Evolutionary conservation across 305 asterid species (phyloP).

Genomic region (Fraxinus velutina): DNA sequence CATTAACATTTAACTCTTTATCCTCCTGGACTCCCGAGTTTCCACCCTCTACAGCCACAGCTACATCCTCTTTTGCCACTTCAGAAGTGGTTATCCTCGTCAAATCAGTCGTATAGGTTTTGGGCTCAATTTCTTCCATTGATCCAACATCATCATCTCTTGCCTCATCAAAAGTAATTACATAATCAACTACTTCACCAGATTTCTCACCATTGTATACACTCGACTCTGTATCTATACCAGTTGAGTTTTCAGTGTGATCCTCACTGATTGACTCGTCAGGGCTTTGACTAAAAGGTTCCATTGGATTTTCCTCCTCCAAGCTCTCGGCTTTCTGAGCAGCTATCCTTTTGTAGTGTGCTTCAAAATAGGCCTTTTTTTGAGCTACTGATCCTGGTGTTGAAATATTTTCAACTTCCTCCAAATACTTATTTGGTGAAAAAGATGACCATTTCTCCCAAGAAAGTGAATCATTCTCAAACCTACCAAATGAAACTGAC

Average conservation of each 20-base stretch:
- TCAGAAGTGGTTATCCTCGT: conserved; percentile 18
- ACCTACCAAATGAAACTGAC: conserved; percentile 90
- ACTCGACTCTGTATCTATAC: conserved; percentile 25
- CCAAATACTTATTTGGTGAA: conserved; percentile 84
- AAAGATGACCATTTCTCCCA: conserved; percentile 98
- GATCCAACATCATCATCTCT: conserved; percentile 24
- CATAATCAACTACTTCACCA: conserved; percentile 33
- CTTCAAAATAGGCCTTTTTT: conserved; percentile 92
- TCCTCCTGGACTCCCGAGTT: conserved; percentile 30
- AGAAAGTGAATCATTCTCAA: conserved; percentile 73
- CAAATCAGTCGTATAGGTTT: conserved; percentile 3
- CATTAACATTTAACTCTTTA: conserved; percentile 27
- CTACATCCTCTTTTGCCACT: conserved; percentile 33
- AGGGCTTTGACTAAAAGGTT: conserved; percentile 25
- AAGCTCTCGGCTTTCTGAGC: conserved; percentile 70
- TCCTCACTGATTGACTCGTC: conserved; percentile 32
- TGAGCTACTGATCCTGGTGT: conserved; percentile 95
- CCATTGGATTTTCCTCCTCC: conserved; percentile 50
- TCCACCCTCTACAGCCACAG: conserved; percentile 26
- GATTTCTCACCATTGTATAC: conserved; percentile 31
- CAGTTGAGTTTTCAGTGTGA: conserved; percentile 24
- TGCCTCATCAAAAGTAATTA: conserved; percentile 25
- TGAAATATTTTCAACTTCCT: conserved; percentile 81
- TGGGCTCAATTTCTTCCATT: conserved; percentile 20
- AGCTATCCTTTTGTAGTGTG: conserved; percentile 83